Percentiles rank a stretch among this genome's conserved stretches.
These are phyloP conservation scores for Rhododendron simsii DNA, from an alignment of 148 eudicot genomes.

Conservation along the genomic window DNA sequence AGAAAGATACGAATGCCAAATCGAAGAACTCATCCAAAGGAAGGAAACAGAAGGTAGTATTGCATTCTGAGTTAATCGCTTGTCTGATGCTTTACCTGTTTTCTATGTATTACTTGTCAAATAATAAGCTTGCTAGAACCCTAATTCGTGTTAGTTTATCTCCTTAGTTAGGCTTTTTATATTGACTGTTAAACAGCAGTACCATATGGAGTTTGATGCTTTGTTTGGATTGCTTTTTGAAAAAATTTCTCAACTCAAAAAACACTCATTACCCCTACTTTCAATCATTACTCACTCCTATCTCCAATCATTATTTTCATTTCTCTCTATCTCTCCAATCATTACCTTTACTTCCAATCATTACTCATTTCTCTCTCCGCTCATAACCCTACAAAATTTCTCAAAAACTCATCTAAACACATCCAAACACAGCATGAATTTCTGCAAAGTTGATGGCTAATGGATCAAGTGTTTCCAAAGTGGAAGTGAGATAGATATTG, in stretches of 20 bases:
- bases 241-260: too few relatives aligned
- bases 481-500: neutral
- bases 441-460: neutral
- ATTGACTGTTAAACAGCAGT: neutral
- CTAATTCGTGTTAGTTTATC: neutral
- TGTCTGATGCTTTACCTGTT: neutral
- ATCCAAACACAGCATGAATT: neutral
- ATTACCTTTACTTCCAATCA: too few relatives aligned
- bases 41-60: constrained; percentile 71
- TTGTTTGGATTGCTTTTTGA: too few relatives aligned
- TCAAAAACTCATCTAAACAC: too few relatives aligned
- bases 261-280: too few relatives aligned
- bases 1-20: constrained; percentile 52
- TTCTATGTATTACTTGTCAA: neutral
- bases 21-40: constrained; percentile 59
- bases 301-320: too few relatives aligned
- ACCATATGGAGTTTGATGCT: neutral
- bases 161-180: neutral
- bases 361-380: too few relatives aligned
- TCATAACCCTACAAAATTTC: too few relatives aligned
- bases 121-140: constrained; percentile 27
- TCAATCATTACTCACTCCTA: too few relatives aligned
- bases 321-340: too few relatives aligned
- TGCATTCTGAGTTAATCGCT: constrained; percentile 1
- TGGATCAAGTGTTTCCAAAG: neutral